Base-by-base conservation (phyloP, 148 eudicot genomes). In the Vaccinium corymbosum region DNA sequence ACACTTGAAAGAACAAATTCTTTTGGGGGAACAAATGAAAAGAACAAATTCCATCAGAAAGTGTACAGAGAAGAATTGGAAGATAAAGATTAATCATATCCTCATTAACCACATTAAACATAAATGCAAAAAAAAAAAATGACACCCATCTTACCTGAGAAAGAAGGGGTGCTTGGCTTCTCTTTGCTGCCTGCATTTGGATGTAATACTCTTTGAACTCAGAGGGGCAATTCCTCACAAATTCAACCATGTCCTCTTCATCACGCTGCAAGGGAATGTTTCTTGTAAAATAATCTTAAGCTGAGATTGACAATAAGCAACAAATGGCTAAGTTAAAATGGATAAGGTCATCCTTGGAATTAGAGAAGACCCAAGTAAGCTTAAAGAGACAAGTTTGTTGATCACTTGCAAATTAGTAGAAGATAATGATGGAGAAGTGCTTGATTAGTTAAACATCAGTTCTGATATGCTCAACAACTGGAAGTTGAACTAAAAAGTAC, bases 171-270 rank as follows among this genome's bases (percentile, higher is more conserved):
- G 97, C 94, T 89, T 94, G 97, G 87, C 95, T 94, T 89, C 99
- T 90, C 85, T 94, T 97, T 73, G 99, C 97, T 51, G 91, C 92
- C 82, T 94, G 95, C 99, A 94, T 97, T 87, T 97, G 99, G 82
- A 94, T 92, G 90, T 93, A 97, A 84, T 92, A 97, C 86, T 97
- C 97, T 89, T 93, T 94, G 84, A 94, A 94, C 89, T 97, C 99
- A 38, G 92, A 87, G 16, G 90, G 94, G 85, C 98, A 94, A 84
- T 91, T 89, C 86, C 89, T 88, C 83, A 94, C 91, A 84, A 92
- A 94, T 79, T 88, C 93, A 89, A 88, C 89, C 94, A 97, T 93
- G 90, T 97, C 99, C 81, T 97, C 94, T 89, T 92, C 95, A 85
- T 97, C 99, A 80, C 98, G 99, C 99, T 97, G 90, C 81, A 90